Evolutionary conservation across 1,284 basidiomycete species (phyloP), one percentile per base, ranked within the genome.

Genomic region (Ceratobasidium sp.): DNA sequence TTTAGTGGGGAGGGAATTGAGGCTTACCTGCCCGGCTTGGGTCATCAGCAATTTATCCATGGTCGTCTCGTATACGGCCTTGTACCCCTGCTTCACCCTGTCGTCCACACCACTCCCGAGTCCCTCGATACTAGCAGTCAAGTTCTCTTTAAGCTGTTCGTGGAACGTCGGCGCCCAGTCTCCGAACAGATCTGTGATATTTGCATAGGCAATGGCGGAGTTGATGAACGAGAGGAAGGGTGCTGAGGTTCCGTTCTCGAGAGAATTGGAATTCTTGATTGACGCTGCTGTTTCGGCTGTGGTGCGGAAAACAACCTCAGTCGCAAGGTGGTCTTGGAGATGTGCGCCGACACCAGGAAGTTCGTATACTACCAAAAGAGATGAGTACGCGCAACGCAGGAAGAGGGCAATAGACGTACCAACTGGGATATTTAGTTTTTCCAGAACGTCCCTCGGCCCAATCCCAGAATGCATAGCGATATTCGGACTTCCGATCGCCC

Each of bases 331-430:
- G 79, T 94, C 91, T 79, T 91, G 89, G 54, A 93, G 79, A 81
- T 92, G 89, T 80, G 90, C 87, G 0, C 92, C 92, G 67, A 95
- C 92, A 71, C 89, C 90, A 4, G 91, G 90, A 1, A 92, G 82
- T 74, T 88, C 87, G 49, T 84, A 74, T 13, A 80, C 77, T 72
- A 77, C 74, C 11, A 67, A 38, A 11, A 59, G 23, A 64, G 26
- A 5, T 66, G 11, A 55, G 44, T 52, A n/a, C 3, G 16, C 64
- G 30, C 13, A 18, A 35, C 16, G n/a, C 18, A 8, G n/a, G 28
- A 32, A 14, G n/a, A 2, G 32, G 23, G 28, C 14, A 3, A 38
- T 14, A 46, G 18, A 73, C 76, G 69, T 49, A 77, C 76, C 63
- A 38, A 74, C 58, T 14, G 73, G 18, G 73, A 94, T 86, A 57